These are phyloP conservation scores for Lactarius tabidus DNA, from an alignment of 768 basidiomycete genomes.

Conservation along the genomic window DNA sequence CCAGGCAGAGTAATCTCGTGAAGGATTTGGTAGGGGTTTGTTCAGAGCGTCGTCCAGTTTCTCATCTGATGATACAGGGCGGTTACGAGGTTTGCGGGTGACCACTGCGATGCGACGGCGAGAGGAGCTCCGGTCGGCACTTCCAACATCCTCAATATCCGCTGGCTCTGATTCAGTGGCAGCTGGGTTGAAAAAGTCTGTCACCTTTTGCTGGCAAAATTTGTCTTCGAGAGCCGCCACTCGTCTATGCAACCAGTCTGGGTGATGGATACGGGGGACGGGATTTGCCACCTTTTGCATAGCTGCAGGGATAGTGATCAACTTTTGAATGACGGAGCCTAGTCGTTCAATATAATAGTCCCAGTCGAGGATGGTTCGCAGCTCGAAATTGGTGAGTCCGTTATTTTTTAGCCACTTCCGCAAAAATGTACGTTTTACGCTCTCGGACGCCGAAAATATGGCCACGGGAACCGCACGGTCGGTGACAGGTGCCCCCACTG, in stretches of 20 bases:
- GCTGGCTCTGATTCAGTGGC: slow-evolving; percentile 33
- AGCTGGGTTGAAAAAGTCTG: slow-evolving; percentile 78
- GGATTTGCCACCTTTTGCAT: slow-evolving; percentile 97
- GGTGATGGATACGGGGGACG: slow-evolving; percentile 92
- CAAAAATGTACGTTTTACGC: slow-evolving; percentile 83
- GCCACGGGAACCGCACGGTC: slow-evolving; percentile 96
- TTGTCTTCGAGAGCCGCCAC: slow-evolving; percentile 89
- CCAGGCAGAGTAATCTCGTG: slow-evolving; percentile 68
- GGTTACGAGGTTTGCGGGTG: slow-evolving; percentile 43
- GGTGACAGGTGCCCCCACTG: slow-evolving; percentile 90
- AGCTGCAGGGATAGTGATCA: slow-evolving; percentile 98
- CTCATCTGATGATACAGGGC: slow-evolving; percentile 42
- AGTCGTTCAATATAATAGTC: slow-evolving; percentile 96
- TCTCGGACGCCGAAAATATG: slow-evolving; percentile 94
- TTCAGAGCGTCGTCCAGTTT: slow-evolving; percentile 28
- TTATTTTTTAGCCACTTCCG: slow-evolving; percentile 97
- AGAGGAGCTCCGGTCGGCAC: slow-evolving; percentile 22
- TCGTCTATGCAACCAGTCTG: slow-evolving; percentile 93
- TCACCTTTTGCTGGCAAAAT: slow-evolving; percentile 97
- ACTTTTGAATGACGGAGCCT: slow-evolving; percentile 96
- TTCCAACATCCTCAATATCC: slow-evolving; percentile 59
- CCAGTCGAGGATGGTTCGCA: slow-evolving; percentile 96
- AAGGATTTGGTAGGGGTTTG: slow-evolving; percentile 58
- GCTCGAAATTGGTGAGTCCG: slow-evolving; percentile 78
- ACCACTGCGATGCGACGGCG: slow-evolving; percentile 51